Conservation (phyloP, 192 early-diverging fungal species). For the Chytriomyces sp. region DNA sequence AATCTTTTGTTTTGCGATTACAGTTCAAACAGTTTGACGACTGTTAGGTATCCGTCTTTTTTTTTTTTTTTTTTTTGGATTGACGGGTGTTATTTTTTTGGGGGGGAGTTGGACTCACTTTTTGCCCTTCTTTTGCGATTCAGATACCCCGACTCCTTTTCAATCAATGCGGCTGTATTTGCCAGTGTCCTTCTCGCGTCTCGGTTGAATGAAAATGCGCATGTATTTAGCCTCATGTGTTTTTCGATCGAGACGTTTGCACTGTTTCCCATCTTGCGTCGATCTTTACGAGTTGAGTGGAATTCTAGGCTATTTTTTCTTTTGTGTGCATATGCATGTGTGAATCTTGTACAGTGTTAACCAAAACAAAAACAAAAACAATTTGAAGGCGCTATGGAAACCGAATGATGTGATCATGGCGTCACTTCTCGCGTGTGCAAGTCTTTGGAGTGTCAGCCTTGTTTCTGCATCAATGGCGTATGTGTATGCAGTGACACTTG, state of each 20-base stretch:
- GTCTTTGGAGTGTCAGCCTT: slow-evolving; percentile 12
- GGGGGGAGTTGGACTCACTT: slow-evolving; percentile 19
- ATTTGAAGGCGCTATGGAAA: slow-evolving; percentile 28
- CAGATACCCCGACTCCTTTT: slow-evolving; percentile 91
- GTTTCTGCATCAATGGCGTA: slow-evolving; percentile 58
- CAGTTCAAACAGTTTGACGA: slow-evolving; percentile 42
- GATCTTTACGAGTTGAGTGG: slow-evolving; percentile 68
- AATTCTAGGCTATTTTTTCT: background rate
- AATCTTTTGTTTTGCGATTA: slow-evolving; percentile 93
- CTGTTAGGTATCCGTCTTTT: slow-evolving; percentile 49
- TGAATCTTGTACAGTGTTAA: slow-evolving; percentile 1
- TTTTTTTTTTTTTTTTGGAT: slow-evolving; percentile 1
- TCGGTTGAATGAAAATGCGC: slow-evolving; percentile 76
- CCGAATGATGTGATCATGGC: slow-evolving; percentile 49
- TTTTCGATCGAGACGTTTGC: slow-evolving; percentile 93
- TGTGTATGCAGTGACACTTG: slow-evolving; percentile 64
- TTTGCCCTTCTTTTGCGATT: too few species aligned
- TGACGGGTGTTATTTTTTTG: background rate
- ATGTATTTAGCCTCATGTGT: slow-evolving; percentile 85
- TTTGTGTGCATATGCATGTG: too few species aligned
- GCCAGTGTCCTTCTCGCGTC: slow-evolving; percentile 92
- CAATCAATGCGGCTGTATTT: slow-evolving; percentile 96
- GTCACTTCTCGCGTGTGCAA: slow-evolving; percentile 17
- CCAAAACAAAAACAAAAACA: background rate
- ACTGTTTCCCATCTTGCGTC: slow-evolving; percentile 89